phyloP scores from a whole-genome alignment of 192 early-diverging fungal species.

The Dissophora ornata region DNA sequence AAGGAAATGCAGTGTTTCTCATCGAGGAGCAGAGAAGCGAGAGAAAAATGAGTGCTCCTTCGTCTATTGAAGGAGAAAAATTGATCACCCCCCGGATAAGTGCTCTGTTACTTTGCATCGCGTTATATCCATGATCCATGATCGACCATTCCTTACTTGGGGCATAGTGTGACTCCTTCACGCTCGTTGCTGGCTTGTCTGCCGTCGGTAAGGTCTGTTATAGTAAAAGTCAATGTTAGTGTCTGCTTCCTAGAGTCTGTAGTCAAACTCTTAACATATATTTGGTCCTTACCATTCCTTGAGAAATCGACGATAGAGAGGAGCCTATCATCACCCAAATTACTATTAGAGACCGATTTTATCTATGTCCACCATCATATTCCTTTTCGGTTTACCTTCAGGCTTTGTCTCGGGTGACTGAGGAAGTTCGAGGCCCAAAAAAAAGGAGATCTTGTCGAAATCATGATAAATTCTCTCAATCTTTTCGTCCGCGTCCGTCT shows the following conservation, averaged over 20 bases:
- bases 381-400: not conserved
- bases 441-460: constrained; percentile 74
- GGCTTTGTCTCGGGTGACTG: not conserved
- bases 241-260: too few species aligned
- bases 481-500: constrained; percentile 76
- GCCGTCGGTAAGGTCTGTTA: constrained; percentile 7
- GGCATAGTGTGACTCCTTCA: constrained; percentile 22
- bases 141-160: constrained; percentile 29
- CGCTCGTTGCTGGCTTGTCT: constrained; percentile 10
- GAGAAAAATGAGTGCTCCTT: constrained; percentile 76
- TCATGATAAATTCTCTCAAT: constrained; percentile 81
- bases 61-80: constrained; percentile 50
- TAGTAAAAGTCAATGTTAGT: not conserved
- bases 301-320: not conserved
- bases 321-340: not conserved
- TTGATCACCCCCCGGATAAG: too few species aligned
- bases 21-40: constrained; percentile 75
- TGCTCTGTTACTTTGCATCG: too few species aligned
- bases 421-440: constrained; percentile 56
- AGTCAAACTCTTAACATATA: not conserved
- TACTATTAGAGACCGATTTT: not conserved
- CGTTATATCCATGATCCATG: too few species aligned
- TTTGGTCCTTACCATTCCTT: constrained; percentile 8
- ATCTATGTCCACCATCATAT: too few species aligned
- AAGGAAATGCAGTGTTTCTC: constrained; percentile 76